These are phyloP conservation scores for Metarhizium humberi DNA, from an alignment of 2,329 filamentous ascomycete species.

Conservation along the genomic window DNA sequence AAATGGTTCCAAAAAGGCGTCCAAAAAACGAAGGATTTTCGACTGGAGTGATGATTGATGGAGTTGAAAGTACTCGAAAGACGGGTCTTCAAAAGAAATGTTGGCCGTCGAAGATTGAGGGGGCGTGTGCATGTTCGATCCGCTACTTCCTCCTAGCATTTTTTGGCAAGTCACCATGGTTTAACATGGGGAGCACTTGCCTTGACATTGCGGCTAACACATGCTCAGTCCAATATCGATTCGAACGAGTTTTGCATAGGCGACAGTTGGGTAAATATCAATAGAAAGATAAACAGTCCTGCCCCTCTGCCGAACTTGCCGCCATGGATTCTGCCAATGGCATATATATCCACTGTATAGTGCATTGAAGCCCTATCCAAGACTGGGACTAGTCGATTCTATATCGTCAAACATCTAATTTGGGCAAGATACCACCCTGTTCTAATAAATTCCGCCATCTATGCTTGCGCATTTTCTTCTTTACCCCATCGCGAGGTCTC, in stretches of 20 bases:
- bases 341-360: background rate
- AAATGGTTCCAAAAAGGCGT: conserved; percentile 13
- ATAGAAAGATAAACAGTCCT: background rate
- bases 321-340: background rate
- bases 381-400: background rate
- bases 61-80: background rate
- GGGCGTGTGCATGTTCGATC: background rate
- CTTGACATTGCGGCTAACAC: background rate
- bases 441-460: background rate
- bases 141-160: background rate
- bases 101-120: background rate
- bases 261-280: too few relatives aligned
- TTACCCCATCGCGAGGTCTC: conserved; percentile 76
- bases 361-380: background rate
- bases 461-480: conserved; percentile 22
- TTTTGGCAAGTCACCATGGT: background rate
- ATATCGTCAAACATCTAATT: background rate
- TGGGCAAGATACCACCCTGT: background rate
- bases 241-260: background rate
- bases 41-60: background rate
- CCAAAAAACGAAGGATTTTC: conserved; percentile 3
- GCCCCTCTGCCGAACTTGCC: background rate
- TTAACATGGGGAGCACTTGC: background rate
- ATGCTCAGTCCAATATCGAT: background rate
- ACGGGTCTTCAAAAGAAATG: background rate